Evolutionary conservation across 139 green algal species (phyloP).

Genomic region (Tetradesmus lagerheimii): DNA sequence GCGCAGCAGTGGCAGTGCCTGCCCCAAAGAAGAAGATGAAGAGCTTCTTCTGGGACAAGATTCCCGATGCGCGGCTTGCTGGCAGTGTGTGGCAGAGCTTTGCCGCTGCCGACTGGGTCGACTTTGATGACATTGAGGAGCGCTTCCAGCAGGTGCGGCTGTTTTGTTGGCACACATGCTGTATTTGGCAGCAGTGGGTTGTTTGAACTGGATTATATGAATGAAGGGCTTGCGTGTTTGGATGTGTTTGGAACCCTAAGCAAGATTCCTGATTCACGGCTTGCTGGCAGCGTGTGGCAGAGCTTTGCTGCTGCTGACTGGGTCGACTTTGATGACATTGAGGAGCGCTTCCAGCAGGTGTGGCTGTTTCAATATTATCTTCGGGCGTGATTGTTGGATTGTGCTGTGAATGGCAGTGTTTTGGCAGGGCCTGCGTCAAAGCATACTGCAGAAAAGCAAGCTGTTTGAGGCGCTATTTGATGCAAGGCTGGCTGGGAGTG

Average conservation of each 20-base stretch:
- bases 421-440: no score
- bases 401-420: no score
- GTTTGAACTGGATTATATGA: no score
- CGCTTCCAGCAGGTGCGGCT: constrained; percentile 31
- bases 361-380: no score
- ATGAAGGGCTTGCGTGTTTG: no score
- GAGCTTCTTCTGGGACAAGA: constrained; percentile 55
- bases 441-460: no score
- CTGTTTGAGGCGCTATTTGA: no score
- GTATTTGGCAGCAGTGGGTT: no score
- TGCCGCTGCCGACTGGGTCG: constrained; percentile 26
- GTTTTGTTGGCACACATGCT: background rate
- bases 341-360: constrained; percentile 47
- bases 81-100: constrained; percentile 33
- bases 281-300: constrained; percentile 34
- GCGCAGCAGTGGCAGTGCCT: background rate
- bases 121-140: constrained; percentile 42
- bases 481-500: background rate
- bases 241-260: no score
- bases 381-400: no score
- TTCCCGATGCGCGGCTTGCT: constrained; percentile 25
- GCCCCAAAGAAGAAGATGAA: constrained; percentile 44
- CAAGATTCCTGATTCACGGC: constrained; percentile 42
- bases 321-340: constrained; percentile 33
- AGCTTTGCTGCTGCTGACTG: constrained; percentile 18